Percentiles rank a stretch among this genome's conserved stretches.
Evolutionary conservation across 257 asterid genomes (phyloP).

Genomic region (Scutellaria galericulata): DNA sequence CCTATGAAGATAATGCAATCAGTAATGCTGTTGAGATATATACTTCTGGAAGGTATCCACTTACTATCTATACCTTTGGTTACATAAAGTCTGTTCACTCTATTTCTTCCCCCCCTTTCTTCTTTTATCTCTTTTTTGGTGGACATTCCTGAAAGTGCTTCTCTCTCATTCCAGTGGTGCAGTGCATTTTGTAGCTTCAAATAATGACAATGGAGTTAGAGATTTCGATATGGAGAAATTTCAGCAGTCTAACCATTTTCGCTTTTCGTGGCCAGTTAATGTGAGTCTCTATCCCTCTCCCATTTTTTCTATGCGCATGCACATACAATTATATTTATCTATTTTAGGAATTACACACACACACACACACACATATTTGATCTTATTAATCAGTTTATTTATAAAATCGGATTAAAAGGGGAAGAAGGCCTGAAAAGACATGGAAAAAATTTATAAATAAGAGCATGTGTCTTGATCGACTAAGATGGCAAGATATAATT

Average conservation of each 20-base stretch:
- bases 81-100: not conserved
- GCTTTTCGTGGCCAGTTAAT: constrained; percentile 90
- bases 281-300: constrained; percentile 53
- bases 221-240: constrained; percentile 88
- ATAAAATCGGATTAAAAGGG: no score
- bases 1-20: constrained; percentile 93
- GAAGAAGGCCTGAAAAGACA: no score
- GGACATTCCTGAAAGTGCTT: constrained; percentile 36
- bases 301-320: not conserved
- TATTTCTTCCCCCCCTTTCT: constrained; percentile 5
- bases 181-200: constrained; percentile 85
- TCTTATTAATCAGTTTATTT: not conserved
- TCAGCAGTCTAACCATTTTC: constrained; percentile 71
- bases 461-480: no score
- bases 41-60: constrained; percentile 62
- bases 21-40: constrained; percentile 83
- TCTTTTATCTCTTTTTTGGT: not conserved
- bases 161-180: constrained; percentile 74
- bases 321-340: not conserved
- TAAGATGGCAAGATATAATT: no score
- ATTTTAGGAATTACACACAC: not conserved
- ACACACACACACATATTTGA: not conserved
- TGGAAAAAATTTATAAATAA: no score
- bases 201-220: constrained; percentile 88
- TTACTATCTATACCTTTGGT: constrained; percentile 1